Percentiles rank a stretch among this genome's conserved stretches.
phyloP scores from a whole-genome alignment of 345 rosid species.

The Punica granatum region DNA sequence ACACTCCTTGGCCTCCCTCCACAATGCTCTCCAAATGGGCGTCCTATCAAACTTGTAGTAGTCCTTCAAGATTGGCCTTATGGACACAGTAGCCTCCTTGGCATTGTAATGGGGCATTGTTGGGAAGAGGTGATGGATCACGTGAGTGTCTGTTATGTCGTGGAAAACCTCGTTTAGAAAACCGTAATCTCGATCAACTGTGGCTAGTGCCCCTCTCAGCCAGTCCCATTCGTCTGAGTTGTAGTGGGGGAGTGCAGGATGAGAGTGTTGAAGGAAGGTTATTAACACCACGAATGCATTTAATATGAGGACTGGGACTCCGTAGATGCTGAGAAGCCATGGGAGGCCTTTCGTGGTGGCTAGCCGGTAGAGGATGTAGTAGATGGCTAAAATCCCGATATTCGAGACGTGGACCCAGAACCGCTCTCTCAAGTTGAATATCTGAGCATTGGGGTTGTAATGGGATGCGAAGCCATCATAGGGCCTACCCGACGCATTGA shows the following conservation, averaged over 20 bases:
- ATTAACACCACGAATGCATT: constrained; percentile 2
- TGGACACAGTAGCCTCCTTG: constrained; percentile 10
- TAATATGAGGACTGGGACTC: neutral
- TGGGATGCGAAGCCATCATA: constrained; percentile 8
- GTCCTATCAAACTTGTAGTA: constrained; percentile 12
- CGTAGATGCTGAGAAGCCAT: neutral
- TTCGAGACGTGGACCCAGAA: neutral
- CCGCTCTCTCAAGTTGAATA: constrained; percentile 8
- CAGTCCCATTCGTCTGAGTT: constrained; percentile 5
- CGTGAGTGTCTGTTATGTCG: constrained; percentile 12
- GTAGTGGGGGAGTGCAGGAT: constrained; percentile 3
- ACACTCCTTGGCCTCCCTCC: constrained; percentile 20
- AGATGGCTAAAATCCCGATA: neutral
- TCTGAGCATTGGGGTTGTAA: constrained; percentile 4
- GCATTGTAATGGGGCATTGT: constrained; percentile 10
- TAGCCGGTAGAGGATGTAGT: neutral
- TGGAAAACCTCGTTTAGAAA: constrained; percentile 8
- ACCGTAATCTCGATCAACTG: neutral
- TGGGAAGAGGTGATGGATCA: constrained; percentile 13
- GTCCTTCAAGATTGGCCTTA: constrained; percentile 12
- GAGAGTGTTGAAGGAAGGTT: constrained; percentile 7
- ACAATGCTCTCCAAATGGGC: constrained; percentile 10
- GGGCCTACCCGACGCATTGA: constrained; percentile 6
- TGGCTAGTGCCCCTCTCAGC: constrained; percentile 8
- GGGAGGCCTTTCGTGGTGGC: neutral